Evolutionary conservation across 805 yeast genomes (phyloP).

Genomic region (Zygoascus bituminiphila): DNA sequence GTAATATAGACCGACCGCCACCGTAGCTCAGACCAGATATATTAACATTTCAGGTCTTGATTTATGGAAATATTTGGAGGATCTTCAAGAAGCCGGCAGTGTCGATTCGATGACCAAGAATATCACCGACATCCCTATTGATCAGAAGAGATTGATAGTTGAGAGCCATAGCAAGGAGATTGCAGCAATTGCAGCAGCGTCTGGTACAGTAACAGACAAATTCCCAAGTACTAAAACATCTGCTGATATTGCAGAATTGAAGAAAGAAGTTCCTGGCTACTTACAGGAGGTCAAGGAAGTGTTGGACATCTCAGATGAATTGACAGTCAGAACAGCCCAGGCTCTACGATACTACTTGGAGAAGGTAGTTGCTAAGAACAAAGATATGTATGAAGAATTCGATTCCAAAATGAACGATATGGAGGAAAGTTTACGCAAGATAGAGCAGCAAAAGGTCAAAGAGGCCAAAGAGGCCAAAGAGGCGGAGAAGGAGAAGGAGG

Average conservation of each 20-base stretch:
- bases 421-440: neutral
- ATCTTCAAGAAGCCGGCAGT: neutral
- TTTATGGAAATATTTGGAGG: constrained; percentile 2
- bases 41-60: no score
- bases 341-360: neutral
- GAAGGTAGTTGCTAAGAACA: constrained; percentile 3
- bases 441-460: no score
- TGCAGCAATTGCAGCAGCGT: neutral
- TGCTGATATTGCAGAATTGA: neutral
- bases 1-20: no score
- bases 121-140: neutral
- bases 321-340: constrained; percentile 3
- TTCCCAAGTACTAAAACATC: neutral
- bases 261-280: neutral
- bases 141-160: neutral
- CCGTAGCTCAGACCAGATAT: no score
- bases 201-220: neutral
- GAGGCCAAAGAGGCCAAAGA: no score
- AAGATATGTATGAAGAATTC: constrained; percentile 2
- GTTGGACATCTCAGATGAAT: neutral
- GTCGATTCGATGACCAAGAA: neutral
- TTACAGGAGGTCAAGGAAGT: neutral
- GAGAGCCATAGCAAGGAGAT: neutral
- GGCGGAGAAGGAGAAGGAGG: neutral
- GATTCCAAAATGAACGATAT: constrained; percentile 1